Percentiles rank a stretch among this genome's conserved stretches.
These are phyloP conservation scores for Albatrellus ellisii DNA, from an alignment of 768 basidiomycete species.

Conservation along the genomic window DNA sequence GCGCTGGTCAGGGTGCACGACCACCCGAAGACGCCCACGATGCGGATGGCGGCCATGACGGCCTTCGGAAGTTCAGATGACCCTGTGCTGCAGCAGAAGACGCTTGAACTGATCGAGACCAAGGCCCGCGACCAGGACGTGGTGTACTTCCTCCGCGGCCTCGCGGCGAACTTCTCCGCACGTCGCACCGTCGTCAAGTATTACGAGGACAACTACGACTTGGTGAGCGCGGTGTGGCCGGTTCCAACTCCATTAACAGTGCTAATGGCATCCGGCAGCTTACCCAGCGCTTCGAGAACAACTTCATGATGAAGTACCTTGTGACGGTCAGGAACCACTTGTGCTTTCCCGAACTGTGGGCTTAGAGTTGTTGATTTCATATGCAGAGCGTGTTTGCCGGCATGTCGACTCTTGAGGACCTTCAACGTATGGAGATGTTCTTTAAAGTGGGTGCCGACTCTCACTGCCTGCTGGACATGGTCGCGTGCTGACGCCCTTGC, in stretches of 20 bases:
- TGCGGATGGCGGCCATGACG: slow-evolving; percentile 60
- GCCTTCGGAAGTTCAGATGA: slow-evolving; percentile 50
- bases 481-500: not conserved
- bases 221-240: slow-evolving; percentile 26
- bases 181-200: slow-evolving; percentile 42
- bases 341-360: not conserved
- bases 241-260: not conserved
- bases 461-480: not conserved
- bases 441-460: slow-evolving; percentile 6
- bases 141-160: slow-evolving; percentile 46
- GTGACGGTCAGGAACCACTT: not conserved
- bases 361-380: not conserved
- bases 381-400: not conserved
- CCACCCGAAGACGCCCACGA: slow-evolving; percentile 61
- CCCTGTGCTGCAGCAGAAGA: slow-evolving; percentile 41
- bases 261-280: not conserved
- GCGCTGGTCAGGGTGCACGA: slow-evolving; percentile 55
- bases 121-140: slow-evolving; percentile 50
- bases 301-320: not conserved
- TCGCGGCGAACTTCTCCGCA: slow-evolving; percentile 41
- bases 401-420: slow-evolving; percentile 1
- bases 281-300: slow-evolving; percentile 6
- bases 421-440: slow-evolving; percentile 9
- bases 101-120: slow-evolving; percentile 43
- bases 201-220: slow-evolving; percentile 58